Base-by-base conservation (phyloP, 352 stramenopile species). In the Pythium periplocum region DNA sequence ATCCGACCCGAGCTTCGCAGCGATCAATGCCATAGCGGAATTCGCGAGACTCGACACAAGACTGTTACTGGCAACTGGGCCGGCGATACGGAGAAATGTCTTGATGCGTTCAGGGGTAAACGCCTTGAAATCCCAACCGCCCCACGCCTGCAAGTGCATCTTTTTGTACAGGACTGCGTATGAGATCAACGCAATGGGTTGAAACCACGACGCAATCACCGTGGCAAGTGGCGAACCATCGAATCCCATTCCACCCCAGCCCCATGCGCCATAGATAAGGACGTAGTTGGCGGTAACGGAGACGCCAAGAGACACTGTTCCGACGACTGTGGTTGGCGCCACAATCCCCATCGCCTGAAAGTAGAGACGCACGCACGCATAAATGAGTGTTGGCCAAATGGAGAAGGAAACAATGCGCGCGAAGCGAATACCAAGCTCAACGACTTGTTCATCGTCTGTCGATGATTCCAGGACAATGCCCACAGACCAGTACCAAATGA, bases 271-370 rank as follows among this genome's bases (percentile, higher is more conserved):
- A 51, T 82, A 89, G 55, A 81, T 82, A 30, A 83, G 53, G 6
- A 60, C 46, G 59, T 42, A 42, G 38, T 42, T 42, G 38, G 38
- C 38, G 1, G 58, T 65, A 52, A 71, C 66, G 0, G 82, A 75
- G 8, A 93, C 69, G 9, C 64, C 61, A 40, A 93, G 86, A 26
- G 82, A 89, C 9, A 86, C 43, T 12, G 73, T 69, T 6, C 82
- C 82, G 7, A 90, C 80, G n/a, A 88, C 57, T 2, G 79, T 92
- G 3, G 83, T 87, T 9, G 82, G 77, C 4, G 71, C 69, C 66
- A 89, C 83, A 62, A 89, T 86, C 11, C 78, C 77, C 74, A 93
- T 89, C 0, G 78, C 81, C 57, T 93, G 83, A 61, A 93, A 90
- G 69, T 93, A 93, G 10, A 87, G 68, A 0, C 83, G 75, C 48